Evolutionary conservation across 2,329 filamentous ascomycete genomes (phyloP).

Genomic region (Ilyonectria sp.): DNA sequence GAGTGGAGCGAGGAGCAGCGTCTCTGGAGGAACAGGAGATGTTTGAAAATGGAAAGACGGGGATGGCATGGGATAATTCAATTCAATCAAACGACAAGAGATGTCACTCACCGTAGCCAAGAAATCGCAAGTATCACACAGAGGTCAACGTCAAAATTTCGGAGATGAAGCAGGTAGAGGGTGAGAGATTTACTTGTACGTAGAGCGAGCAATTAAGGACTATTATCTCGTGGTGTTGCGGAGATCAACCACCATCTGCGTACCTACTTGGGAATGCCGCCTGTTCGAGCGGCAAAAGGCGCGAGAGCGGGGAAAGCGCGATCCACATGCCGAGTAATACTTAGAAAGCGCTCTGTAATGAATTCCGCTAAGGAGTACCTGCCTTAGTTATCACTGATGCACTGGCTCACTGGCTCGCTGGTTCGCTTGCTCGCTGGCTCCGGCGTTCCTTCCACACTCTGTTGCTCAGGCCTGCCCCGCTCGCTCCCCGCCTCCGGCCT

Average conservation of each 20-base stretch:
- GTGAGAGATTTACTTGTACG: conserved; percentile 19
- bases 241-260: background rate
- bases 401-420: conserved; percentile 15
- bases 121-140: background rate
- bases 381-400: conserved; percentile 21
- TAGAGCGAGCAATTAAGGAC: conserved; percentile 1
- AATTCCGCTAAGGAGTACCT: conserved; percentile 1
- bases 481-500: conserved; percentile 4
- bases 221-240: conserved; percentile 15
- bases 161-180: background rate
- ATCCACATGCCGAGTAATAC: conserved; percentile 14
- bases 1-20: background rate
- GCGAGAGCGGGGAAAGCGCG: conserved; percentile 16
- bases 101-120: conserved; percentile 3
- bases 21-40: conserved; percentile 5
- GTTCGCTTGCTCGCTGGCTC: conserved; percentile 19
- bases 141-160: background rate
- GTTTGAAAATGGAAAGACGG: conserved; percentile 3
- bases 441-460: conserved; percentile 23
- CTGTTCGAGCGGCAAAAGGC: background rate
- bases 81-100: conserved; percentile 3
- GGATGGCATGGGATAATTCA: conserved; percentile 16
- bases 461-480: conserved; percentile 10
- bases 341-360: conserved; percentile 29
- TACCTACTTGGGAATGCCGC: background rate